A percentile compares a stretch with the other conserved stretches of the same genome.
Conservation (phyloP, 352 stramenopile genomes). For the Phytophthora pisi region DNA sequence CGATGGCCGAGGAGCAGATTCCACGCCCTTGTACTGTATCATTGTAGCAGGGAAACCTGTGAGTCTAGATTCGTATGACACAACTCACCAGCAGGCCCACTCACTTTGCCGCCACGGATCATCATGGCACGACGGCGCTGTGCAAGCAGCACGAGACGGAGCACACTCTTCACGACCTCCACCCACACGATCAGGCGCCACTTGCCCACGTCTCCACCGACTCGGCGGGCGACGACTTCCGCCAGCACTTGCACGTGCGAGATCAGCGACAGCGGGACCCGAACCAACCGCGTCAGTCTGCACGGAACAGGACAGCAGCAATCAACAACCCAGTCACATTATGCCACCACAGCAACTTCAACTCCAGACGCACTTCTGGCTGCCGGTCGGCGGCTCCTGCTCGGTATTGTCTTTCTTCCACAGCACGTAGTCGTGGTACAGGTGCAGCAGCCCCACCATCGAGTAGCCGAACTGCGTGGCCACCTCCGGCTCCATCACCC, state of each 20-base stretch:
- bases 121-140: conserved; percentile 68
- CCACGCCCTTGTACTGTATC: conserved; percentile 57
- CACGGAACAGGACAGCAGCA: conserved; percentile 4
- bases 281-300: conserved; percentile 56
- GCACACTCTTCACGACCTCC: conserved; percentile 74
- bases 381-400: conserved; percentile 18
- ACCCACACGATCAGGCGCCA: conserved; percentile 85
- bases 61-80: background rate
- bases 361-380: conserved; percentile 30
- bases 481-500: conserved; percentile 62
- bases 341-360: background rate
- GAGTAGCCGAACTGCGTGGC: conserved; percentile 82
- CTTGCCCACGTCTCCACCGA: conserved; percentile 68
- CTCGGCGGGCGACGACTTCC: conserved; percentile 75
- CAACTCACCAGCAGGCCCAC: background rate
- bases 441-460: conserved; percentile 69
- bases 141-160: conserved; percentile 67
- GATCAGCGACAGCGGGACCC: conserved; percentile 78
- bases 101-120: conserved; percentile 61
- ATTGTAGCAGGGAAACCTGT: conserved; percentile 4
- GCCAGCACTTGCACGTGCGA: conserved; percentile 82
- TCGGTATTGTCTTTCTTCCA: conserved; percentile 55
- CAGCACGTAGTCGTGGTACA: conserved; percentile 87
- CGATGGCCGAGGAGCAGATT: conserved; percentile 51
- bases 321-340: background rate